phyloP scores from a whole-genome alignment of 176 grass and related monocot genomes.

The Ananas comosus region DNA sequence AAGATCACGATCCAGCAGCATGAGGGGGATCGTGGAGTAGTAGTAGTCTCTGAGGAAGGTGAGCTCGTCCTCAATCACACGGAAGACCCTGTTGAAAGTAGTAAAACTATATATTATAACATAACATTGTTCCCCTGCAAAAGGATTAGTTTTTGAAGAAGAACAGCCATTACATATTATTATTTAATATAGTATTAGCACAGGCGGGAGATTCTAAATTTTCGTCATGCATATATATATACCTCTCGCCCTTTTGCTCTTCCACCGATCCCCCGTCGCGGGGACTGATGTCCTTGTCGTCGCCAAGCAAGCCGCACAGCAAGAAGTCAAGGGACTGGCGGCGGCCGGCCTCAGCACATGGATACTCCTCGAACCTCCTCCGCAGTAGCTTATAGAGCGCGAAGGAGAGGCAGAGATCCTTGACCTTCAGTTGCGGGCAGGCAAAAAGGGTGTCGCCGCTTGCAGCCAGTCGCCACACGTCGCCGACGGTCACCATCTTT shows the following conservation, averaged over 20 bases:
- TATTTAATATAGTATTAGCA: too few species aligned
- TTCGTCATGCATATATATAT: too few species aligned
- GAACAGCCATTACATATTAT: too few species aligned
- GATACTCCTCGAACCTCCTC: background rate
- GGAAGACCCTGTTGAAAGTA: slow-evolving; percentile 14
- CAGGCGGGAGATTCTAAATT: too few species aligned
- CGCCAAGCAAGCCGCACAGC: too few species aligned
- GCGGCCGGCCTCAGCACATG: background rate
- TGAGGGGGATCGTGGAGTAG: slow-evolving; percentile 11
- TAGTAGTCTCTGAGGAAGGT: slow-evolving; percentile 31
- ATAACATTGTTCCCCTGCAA: too few species aligned
- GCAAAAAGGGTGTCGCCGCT: slow-evolving; percentile 19
- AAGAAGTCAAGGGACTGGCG: background rate
- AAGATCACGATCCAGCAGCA: background rate
- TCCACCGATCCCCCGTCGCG: too few species aligned
- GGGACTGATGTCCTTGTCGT: too few species aligned
- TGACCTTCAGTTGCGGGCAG: background rate
- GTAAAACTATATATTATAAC: too few species aligned
- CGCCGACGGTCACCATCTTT: slow-evolving; percentile 22
- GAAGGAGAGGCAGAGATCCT: slow-evolving; percentile 11
- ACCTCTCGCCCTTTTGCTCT: too few species aligned
- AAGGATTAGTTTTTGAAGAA: too few species aligned
- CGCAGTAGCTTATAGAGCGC: slow-evolving; percentile 13
- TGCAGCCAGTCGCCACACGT: slow-evolving; percentile 23
- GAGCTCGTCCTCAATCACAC: slow-evolving; percentile 25